A percentile compares a stretch with the other conserved stretches of the same genome.
Conservation (phyloP, 352 stramenopile genomes). For the Phytophthora constricta region DNA sequence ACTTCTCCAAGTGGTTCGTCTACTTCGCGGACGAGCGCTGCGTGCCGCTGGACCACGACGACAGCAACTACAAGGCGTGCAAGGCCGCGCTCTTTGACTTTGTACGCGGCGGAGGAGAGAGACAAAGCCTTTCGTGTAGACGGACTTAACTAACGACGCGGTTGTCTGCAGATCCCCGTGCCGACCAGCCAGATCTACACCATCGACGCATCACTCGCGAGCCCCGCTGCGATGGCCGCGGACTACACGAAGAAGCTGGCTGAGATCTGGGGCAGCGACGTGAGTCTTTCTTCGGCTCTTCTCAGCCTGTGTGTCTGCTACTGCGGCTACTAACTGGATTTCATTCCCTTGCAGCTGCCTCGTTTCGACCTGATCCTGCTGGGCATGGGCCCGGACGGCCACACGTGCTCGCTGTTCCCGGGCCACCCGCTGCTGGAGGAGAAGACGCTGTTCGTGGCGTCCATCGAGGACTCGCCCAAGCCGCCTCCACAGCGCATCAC, state of each 20-base stretch:
- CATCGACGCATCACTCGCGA: slow-evolving; percentile 84
- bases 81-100: slow-evolving; percentile 90
- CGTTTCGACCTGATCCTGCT: slow-evolving; percentile 96
- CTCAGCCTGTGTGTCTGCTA: background rate
- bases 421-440: slow-evolving; percentile 93
- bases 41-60: slow-evolving; percentile 90
- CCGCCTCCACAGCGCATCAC: slow-evolving; percentile 96
- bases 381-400: slow-evolving; percentile 97
- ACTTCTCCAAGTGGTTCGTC: slow-evolving; percentile 98
- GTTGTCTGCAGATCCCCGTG: slow-evolving; percentile 26
- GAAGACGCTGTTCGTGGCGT: slow-evolving; percentile 84
- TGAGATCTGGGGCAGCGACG: slow-evolving; percentile 65
- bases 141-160: no score
- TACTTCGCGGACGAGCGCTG: slow-evolving; percentile 98
- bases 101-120: no score
- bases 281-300: slow-evolving; percentile 24
- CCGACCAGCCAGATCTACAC: slow-evolving; percentile 87
- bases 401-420: slow-evolving; percentile 99
- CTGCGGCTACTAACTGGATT: background rate
- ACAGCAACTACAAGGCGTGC: slow-evolving; percentile 97
- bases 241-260: slow-evolving; percentile 82
- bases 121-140: no score
- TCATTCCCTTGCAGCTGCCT: slow-evolving; percentile 57
- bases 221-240: slow-evolving; percentile 59
- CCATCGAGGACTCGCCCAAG: slow-evolving; percentile 98